Percentiles rank a stretch among this genome's conserved stretches.
Evolutionary conservation across 2,329 filamentous ascomycete species (phyloP).

Genomic region (Fusarium beomiforme): DNA sequence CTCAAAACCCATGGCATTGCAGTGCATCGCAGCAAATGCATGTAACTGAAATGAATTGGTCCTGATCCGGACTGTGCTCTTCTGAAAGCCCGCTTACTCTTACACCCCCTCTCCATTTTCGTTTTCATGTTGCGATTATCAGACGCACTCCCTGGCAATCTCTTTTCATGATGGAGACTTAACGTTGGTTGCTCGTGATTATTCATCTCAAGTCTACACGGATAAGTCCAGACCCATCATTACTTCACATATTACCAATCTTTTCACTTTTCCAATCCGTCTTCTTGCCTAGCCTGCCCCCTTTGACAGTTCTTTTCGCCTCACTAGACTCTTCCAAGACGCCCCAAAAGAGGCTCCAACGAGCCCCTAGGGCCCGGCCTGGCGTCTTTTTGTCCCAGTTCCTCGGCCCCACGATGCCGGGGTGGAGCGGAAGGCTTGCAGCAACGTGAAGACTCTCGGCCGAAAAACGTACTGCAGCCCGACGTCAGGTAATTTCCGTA

Average conservation of each 20-base stretch:
- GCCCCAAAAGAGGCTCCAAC: conserved; percentile 9
- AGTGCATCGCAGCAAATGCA: neutral
- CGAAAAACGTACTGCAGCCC: conserved; percentile 13
- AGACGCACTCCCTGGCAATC: neutral
- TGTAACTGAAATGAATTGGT: neutral
- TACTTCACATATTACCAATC: neutral
- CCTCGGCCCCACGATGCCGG: conserved; percentile 19
- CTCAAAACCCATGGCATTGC: conserved; percentile 18
- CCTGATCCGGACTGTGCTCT: neutral
- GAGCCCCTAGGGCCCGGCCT: neutral
- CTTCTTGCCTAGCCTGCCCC: neutral
- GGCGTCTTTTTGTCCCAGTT: neutral
- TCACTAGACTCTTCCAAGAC: conserved; percentile 19
- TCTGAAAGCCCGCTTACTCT: neutral
- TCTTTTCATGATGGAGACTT: neutral
- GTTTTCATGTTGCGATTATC: conserved; percentile 4
- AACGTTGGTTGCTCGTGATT: neutral
- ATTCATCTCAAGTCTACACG: conserved; percentile 1
- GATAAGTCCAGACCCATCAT: conserved; percentile 13
- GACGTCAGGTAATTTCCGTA: neutral
- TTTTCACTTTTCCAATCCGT: neutral
- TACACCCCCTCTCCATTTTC: conserved; percentile 5
- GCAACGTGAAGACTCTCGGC: conserved; percentile 7
- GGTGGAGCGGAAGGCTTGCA: conserved; percentile 9
- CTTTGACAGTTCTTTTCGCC: conserved; percentile 3